Evolutionary conservation across 2,329 filamentous ascomycete genomes (phyloP).

Genomic region (Thyridium curvatum): DNA sequence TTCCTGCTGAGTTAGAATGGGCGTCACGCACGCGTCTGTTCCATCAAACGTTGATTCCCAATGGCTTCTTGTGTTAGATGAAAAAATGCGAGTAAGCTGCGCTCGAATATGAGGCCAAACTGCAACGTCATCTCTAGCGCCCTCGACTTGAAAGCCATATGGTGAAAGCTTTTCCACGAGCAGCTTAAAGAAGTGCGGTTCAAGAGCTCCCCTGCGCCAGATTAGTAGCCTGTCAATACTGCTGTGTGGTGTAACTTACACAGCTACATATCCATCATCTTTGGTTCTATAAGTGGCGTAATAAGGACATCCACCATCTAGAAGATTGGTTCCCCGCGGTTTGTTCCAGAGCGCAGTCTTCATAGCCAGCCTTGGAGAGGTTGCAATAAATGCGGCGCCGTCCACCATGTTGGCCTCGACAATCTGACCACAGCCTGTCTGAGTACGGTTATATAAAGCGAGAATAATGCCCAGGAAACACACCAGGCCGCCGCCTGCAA

Average conservation of each 20-base stretch:
- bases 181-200: slow-evolving; percentile 74
- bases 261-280: slow-evolving; percentile 74
- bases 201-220: slow-evolving; percentile 57
- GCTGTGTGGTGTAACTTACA: no score
- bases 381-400: slow-evolving; percentile 71
- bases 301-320: slow-evolving; percentile 82
- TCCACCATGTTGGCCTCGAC: slow-evolving; percentile 98
- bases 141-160: slow-evolving; percentile 48
- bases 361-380: slow-evolving; percentile 64
- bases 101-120: slow-evolving; percentile 60
- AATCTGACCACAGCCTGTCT: slow-evolving; percentile 70
- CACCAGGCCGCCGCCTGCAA: slow-evolving; percentile 79
- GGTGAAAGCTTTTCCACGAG: slow-evolving; percentile 64
- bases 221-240: no score
- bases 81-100: slow-evolving; percentile 60
- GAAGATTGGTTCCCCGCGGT: slow-evolving; percentile 65
- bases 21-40: slow-evolving; percentile 89
- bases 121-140: slow-evolving; percentile 16
- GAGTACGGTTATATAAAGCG: slow-evolving; percentile 62
- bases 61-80: slow-evolving; percentile 61
- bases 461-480: slow-evolving; percentile 79
- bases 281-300: slow-evolving; percentile 85
- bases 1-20: slow-evolving; percentile 71
- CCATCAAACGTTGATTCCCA: slow-evolving; percentile 87
- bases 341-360: slow-evolving; percentile 57